Evolutionary conservation across 257 asterid species (phyloP).

Genomic region (Haberlea rhodopensis): DNA sequence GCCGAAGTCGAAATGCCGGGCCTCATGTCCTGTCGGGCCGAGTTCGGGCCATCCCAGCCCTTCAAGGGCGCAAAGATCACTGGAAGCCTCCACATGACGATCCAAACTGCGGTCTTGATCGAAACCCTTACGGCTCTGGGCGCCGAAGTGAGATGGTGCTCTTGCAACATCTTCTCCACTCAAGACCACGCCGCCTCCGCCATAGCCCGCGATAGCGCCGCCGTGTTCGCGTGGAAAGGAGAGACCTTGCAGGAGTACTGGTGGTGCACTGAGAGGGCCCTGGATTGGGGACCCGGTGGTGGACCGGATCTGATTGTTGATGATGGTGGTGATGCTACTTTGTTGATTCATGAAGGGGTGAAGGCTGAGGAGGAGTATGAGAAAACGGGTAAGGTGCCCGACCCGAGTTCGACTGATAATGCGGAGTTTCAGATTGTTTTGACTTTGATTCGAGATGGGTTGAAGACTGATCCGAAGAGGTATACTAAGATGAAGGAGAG

Average conservation of each 20-base stretch:
- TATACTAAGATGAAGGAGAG: constrained; percentile 15
- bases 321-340: constrained; percentile 50
- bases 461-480: constrained; percentile 39
- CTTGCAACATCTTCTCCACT: background rate
- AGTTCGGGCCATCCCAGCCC: constrained; percentile 44
- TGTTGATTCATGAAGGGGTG: constrained; percentile 49
- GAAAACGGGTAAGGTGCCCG: constrained; percentile 35
- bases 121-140: constrained; percentile 10
- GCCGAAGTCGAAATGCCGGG: constrained; percentile 32
- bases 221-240: background rate
- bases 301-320: constrained; percentile 49
- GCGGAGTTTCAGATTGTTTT: constrained; percentile 46
- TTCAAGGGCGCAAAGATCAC: constrained; percentile 45
- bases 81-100: constrained; percentile 47
- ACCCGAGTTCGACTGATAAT: constrained; percentile 42
- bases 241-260: constrained; percentile 1
- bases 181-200: background rate
- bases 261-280: background rate
- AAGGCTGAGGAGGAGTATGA: constrained; percentile 46
- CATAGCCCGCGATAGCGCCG: background rate
- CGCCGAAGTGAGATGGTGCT: background rate
- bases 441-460: constrained; percentile 37
- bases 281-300: constrained; percentile 37
- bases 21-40: constrained; percentile 41
- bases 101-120: constrained; percentile 41